phyloP scores from a whole-genome alignment of 345 rosid genomes.

The Firmiana major region DNA sequence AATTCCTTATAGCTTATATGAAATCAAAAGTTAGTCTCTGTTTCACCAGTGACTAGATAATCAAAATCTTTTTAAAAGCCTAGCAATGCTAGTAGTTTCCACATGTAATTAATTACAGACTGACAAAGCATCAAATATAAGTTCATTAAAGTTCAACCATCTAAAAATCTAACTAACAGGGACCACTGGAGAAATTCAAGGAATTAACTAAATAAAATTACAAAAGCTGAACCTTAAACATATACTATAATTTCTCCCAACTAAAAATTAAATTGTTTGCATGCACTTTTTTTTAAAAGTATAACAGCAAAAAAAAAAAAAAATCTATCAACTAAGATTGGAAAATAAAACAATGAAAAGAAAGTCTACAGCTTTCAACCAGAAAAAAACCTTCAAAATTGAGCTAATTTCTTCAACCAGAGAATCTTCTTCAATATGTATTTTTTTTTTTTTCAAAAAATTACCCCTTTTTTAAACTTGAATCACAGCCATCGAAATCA shows the following conservation, averaged over 20 bases:
- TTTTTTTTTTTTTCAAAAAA: not conserved
- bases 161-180: not conserved
- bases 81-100: not conserved
- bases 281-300: not conserved
- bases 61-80: conserved; percentile 22
- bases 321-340: not conserved
- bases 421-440: not conserved
- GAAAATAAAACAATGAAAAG: not conserved
- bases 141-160: not conserved
- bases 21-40: not conserved
- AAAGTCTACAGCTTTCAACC: not conserved
- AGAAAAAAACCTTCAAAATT: not conserved
- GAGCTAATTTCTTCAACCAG: not conserved
- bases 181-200: not conserved
- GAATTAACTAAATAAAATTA: not conserved
- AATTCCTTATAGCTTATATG: not conserved
- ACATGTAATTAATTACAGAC: not conserved
- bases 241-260: not conserved
- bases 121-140: not conserved
- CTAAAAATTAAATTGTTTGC: not conserved
- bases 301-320: not conserved
- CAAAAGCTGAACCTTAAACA: not conserved
- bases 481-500: not conserved
- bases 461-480: too few relatives aligned
- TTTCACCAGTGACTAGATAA: conserved; percentile 24